These are phyloP conservation scores for Lineolata rhizophorae DNA, from an alignment of 495 filamentous ascomycete genomes.

Conservation along the genomic window DNA sequence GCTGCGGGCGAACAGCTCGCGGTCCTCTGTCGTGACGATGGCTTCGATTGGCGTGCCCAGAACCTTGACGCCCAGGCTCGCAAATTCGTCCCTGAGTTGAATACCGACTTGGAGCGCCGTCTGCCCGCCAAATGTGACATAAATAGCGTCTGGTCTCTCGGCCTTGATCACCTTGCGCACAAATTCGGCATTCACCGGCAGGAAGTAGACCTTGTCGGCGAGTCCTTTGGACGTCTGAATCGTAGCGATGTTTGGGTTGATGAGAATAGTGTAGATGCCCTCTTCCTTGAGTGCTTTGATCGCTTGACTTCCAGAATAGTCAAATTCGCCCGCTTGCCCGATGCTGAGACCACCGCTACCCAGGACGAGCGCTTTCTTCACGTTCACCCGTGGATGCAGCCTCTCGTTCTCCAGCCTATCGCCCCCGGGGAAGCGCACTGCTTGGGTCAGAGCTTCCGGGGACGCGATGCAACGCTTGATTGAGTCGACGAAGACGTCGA, in stretches of 20 bases:
- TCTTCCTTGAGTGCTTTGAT: slow-evolving; percentile 98
- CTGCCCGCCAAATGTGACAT: slow-evolving; percentile 90
- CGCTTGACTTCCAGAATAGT: slow-evolving; percentile 84
- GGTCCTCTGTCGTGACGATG: slow-evolving; percentile 94
- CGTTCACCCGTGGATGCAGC: slow-evolving; percentile 51
- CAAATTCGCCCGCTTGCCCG: slow-evolving; percentile 92
- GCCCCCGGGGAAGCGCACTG: slow-evolving; percentile 73
- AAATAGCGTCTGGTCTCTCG: slow-evolving; percentile 90
- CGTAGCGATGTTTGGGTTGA: slow-evolving; percentile 97
- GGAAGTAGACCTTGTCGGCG: slow-evolving; percentile 96
- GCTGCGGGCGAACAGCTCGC: slow-evolving; percentile 86
- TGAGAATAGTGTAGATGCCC: slow-evolving; percentile 82
- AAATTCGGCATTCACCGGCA: slow-evolving; percentile 89
- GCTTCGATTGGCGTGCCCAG: slow-evolving; percentile 93
- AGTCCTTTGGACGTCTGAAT: slow-evolving; percentile 93
- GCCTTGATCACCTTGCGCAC: slow-evolving; percentile 91
- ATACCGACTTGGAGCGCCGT: slow-evolving; percentile 91
- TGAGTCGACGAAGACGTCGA: slow-evolving; percentile 85
- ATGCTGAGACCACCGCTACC: slow-evolving; percentile 89
- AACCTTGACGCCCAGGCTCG: slow-evolving; percentile 72
- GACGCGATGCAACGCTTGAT: slow-evolving; percentile 45
- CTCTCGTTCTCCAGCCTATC: slow-evolving; percentile 51
- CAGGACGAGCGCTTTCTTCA: slow-evolving; percentile 87
- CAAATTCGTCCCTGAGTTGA: slow-evolving; percentile 89
- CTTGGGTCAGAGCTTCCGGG: slow-evolving; percentile 34